These are phyloP conservation scores for Heliamphora pulchella DNA, from an alignment of 179 eudicot species.

Conservation along the genomic window DNA sequence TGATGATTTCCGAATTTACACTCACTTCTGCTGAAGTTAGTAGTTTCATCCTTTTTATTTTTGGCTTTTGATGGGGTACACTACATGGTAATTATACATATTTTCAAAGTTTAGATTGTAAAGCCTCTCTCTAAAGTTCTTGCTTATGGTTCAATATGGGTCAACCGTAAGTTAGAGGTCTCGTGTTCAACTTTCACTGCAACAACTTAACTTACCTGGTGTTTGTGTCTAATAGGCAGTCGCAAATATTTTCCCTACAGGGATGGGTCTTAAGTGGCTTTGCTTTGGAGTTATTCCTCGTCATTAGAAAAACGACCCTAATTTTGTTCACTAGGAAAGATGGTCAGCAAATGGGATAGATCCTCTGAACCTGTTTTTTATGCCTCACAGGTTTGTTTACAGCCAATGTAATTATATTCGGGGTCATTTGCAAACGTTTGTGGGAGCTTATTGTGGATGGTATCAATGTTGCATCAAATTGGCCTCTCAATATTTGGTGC, in stretches of 20 bases:
- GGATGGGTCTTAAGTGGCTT: too few species aligned
- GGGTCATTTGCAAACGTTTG: not conserved
- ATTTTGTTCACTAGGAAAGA: not conserved
- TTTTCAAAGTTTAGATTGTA: not conserved
- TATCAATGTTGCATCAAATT: not conserved
- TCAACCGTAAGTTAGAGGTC: too few species aligned
- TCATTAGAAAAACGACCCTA: not conserved
- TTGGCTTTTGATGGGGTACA: too few species aligned
- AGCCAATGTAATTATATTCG: not conserved
- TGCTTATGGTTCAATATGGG: not conserved
- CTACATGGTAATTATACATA: not conserved
- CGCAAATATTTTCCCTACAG: too few species aligned
- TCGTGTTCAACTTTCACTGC: too few species aligned
- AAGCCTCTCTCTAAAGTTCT: not conserved
- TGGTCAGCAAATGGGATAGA: not conserved
- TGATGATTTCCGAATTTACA: too few species aligned
- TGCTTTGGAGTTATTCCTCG: too few species aligned
- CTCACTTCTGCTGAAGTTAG: too few species aligned
- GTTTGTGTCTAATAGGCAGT: too few species aligned
- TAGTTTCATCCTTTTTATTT: too few species aligned
- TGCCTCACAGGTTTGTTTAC: not conserved
- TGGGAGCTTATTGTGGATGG: not conserved
- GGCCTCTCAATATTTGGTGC: not conserved
- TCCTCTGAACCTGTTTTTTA: not conserved
- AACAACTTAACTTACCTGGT: too few species aligned